These are phyloP conservation scores for Solanum sparsipilum DNA, from an alignment of 257 asterid genomes.

Conservation along the genomic window DNA sequence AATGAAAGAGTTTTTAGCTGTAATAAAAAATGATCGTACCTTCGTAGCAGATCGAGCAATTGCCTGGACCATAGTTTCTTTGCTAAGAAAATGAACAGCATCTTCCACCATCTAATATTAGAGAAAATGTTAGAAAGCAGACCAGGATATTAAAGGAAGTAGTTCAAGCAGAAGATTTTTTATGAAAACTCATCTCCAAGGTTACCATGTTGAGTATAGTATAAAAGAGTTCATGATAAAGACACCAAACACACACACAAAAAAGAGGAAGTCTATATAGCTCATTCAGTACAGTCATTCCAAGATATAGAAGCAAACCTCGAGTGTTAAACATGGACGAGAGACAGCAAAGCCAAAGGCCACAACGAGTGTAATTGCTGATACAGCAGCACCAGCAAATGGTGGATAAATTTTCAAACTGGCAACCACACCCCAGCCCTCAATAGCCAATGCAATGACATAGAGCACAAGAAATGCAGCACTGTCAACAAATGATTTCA, in stretches of 20 bases:
- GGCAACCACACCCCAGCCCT: constrained; percentile 99
- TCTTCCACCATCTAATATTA: constrained; percentile 86
- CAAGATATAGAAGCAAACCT: constrained; percentile 44
- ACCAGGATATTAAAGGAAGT: background rate
- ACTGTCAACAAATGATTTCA: constrained; percentile 27
- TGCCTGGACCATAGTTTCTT: constrained; percentile 91
- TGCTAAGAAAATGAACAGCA: constrained; percentile 94
- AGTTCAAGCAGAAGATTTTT: background rate
- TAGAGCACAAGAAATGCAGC: constrained; percentile 97
- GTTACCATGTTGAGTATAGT: constrained; percentile 4
- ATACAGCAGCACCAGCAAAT: constrained; percentile 97
- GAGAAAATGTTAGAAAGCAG: constrained; percentile 1
- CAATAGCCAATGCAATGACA: constrained; percentile 88
- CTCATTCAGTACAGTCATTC: background rate
- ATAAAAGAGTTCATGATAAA: background rate
- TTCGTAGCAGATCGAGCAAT: constrained; percentile 95
- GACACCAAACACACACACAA: background rate
- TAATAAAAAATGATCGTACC: constrained; percentile 29
- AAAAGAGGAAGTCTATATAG: background rate
- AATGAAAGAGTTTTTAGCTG: background rate
- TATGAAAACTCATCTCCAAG: background rate
- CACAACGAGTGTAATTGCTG: constrained; percentile 94
- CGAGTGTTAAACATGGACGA: constrained; percentile 92
- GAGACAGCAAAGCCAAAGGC: constrained; percentile 98
- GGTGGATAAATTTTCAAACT: constrained; percentile 97